Evolutionary conservation across 2,329 filamentous ascomycete species (phyloP), one percentile per base, ranked within the genome.

Genomic region (Fusarium pseudonygamai): DNA sequence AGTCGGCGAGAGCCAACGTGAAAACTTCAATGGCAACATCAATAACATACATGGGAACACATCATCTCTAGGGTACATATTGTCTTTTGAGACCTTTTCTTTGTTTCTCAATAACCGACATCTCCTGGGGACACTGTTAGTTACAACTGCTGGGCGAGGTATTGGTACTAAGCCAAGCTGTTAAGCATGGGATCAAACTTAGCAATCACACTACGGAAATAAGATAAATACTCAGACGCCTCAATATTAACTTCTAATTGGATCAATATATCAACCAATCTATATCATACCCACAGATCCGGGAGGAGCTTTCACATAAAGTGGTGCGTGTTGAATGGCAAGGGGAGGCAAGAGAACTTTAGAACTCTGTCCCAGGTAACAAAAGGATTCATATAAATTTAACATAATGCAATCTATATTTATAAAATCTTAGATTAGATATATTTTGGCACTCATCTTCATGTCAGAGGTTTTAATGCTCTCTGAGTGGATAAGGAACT

Each of bases 391-490:
- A 18, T 24, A 24, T 43, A 43, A 43, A 7, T 18, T 18, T 12
- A 43, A 8, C 15, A 6, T 18, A 3, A 43, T 12, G 3, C 2
- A 12, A 43, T 5, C 10, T 43, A 18, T 24, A 43, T 24, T 43
- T 18, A 18, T 24, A 12, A 8, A 18, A 43, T 12, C n/a, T 16
- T 18, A 18, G 3, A 24, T 43, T 18, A 24, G 15, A 5, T 18
- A 12, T 18, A 8, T 0, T 16, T 13, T 12, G 7, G n/a, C n/a
- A 24, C n/a, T 24, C 15, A 2, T n/a, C 15, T 43, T 12, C 7
- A 6, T 10, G 9, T 12, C n/a, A 5, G 4, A 24, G n/a, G 15
- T 43, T 18, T 12, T 43, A 5, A 43, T 43, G 42, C 15, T n/a
- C 42, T 18, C 42, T 24, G 15, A 24, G 15, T 45, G 16, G 7